Evolutionary conservation across 2,329 filamentous ascomycete genomes (phyloP).

Genomic region (Alternaria conjuncta): DNA sequence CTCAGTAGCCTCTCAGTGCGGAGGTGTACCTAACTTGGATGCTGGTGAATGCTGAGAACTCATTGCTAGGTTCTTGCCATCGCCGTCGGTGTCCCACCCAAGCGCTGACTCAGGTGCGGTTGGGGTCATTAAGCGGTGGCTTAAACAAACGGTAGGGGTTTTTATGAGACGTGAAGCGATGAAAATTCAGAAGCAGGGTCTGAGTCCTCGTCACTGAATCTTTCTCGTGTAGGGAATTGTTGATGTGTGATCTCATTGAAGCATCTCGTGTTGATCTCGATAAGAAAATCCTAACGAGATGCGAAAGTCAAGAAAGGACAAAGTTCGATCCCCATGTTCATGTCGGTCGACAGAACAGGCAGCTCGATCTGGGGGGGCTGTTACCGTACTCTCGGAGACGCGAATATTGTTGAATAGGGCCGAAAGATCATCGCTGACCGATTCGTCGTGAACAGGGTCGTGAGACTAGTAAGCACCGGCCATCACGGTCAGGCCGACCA

Average conservation of each 20-base stretch:
- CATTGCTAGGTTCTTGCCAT: not conserved
- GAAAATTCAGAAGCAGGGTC: not conserved
- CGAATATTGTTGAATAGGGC: not conserved
- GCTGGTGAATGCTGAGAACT: not conserved
- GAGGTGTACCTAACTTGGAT: not conserved
- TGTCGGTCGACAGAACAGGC: not conserved
- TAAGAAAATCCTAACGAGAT: not conserved
- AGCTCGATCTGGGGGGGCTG: not conserved
- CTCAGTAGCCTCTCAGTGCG: not conserved
- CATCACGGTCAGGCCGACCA: not conserved
- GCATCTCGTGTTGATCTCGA: not conserved
- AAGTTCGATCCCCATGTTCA: not conserved
- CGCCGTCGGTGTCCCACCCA: not conserved
- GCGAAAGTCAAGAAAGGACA: not conserved
- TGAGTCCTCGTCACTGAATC: not conserved
- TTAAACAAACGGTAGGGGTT: not conserved
- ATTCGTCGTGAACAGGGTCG: not conserved
- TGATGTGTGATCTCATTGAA: not conserved
- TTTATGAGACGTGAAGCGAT: not conserved
- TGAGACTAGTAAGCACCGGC: not conserved
- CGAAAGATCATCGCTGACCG: not conserved
- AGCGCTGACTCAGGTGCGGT: not conserved
- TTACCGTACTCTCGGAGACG: not conserved
- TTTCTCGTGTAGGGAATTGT: not conserved
- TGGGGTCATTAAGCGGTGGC: not conserved